Percentiles rank a stretch among this genome's conserved stretches.
phyloP scores from a whole-genome alignment of 306 rosid genomes.

The Rosa multiflora region DNA sequence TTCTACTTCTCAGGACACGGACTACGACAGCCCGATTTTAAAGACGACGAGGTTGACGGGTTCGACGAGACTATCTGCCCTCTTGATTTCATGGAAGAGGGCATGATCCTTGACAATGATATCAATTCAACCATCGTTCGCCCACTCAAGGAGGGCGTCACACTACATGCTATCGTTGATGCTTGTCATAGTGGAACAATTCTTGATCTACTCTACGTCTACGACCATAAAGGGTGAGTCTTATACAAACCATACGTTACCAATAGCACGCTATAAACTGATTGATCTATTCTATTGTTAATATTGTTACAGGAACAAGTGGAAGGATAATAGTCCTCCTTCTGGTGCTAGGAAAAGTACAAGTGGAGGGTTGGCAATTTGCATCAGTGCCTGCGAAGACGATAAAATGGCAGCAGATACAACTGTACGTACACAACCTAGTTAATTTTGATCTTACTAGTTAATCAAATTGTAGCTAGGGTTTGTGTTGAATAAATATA shows the following conservation, averaged over 20 bases:
- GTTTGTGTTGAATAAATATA: not conserved
- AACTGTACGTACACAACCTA: constrained; percentile 35
- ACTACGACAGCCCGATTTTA: constrained; percentile 59
- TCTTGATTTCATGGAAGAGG: constrained; percentile 57
- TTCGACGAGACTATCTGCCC: constrained; percentile 75
- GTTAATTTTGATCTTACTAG: not conserved
- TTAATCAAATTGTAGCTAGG: not conserved
- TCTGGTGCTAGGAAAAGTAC: constrained; percentile 51
- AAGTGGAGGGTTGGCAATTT: constrained; percentile 65
- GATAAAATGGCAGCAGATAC: constrained; percentile 65
- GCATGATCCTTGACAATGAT: constrained; percentile 62
- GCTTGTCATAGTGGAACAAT: constrained; percentile 87
- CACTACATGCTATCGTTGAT: constrained; percentile 76
- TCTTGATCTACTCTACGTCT: constrained; percentile 61
- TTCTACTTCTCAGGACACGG: constrained; percentile 96
- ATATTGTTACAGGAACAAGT: constrained; percentile 28
- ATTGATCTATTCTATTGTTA: not conserved
- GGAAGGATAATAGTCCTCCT: constrained; percentile 63
- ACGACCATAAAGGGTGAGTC: constrained; percentile 36
- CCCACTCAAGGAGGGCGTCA: constrained; percentile 69
- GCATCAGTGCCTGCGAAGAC: constrained; percentile 74
- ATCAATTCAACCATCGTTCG: constrained; percentile 59
- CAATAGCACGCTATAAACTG: not conserved
- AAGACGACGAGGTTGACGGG: constrained; percentile 64
- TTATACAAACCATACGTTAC: not conserved